Evolutionary conservation across 345 rosid species (phyloP).

Genomic region (Bruguiera parviflora): DNA sequence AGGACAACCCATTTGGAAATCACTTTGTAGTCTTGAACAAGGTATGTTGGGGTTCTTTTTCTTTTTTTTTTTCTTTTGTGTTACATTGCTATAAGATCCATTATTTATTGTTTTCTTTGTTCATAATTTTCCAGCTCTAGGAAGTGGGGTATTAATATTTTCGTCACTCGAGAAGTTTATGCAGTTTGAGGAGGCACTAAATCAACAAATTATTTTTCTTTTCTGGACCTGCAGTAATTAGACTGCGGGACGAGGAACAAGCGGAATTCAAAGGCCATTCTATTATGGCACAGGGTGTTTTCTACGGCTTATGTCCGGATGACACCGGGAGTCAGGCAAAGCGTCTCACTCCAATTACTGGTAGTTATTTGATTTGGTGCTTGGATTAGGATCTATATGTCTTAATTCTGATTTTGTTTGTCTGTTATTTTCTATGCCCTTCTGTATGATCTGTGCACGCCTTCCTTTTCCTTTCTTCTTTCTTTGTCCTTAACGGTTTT

Average conservation of each 20-base stretch:
- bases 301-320: conserved; percentile 45
- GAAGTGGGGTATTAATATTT: neutral
- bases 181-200: neutral
- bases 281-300: conserved; percentile 62
- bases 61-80: neutral
- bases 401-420: no score
- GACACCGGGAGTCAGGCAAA: conserved; percentile 7
- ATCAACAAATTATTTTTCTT: no score
- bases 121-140: neutral
- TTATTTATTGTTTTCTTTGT: no score
- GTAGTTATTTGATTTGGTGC: neutral
- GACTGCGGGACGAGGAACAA: conserved; percentile 36
- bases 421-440: no score
- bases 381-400: no score
- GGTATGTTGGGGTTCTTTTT: conserved; percentile 10
- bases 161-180: neutral
- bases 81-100: neutral
- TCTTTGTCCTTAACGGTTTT: neutral
- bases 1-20: conserved; percentile 8
- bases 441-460: no score
- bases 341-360: conserved; percentile 14
- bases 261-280: conserved; percentile 50
- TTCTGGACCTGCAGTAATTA: neutral
- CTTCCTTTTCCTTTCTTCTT: neutral
- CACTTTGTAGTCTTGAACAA: conserved; percentile 19